Evolutionary conservation across 2,329 filamentous ascomycete genomes (phyloP), one percentile per base, ranked within the genome.

Genomic region (Didymella keratinophila): DNA sequence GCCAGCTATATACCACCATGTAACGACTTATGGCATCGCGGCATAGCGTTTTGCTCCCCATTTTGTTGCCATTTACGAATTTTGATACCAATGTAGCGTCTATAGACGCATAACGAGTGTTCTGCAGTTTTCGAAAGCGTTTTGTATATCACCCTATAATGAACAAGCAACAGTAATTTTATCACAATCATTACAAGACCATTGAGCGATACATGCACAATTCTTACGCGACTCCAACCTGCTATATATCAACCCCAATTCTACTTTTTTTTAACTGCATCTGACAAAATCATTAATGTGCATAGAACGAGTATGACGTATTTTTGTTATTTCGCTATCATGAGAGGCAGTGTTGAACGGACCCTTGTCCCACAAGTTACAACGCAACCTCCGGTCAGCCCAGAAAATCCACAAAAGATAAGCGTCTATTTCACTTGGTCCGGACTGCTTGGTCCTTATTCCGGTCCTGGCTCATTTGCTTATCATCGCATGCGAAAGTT

Each of bases 401-500:
- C 18, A 25, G 21, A 16, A 57, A 57, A 53, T 58, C 56, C 56
- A 58, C 56, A 53, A 58, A 58, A 58, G 56, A 58, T 58, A 58
- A 50, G 56, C 56, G 56, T 58, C 39, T 58, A 58, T 43, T 49
- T 34, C 10, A 43, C 44, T 44, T 49, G 49, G 49, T 58, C 37
- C 23, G 52, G 32, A 58, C 47, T 39, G 44, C 49, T 58, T 44
- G 49, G 49, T 44, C 36, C 36, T 18, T 39, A 9, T 16, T 25
- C 4, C 4, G 20, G 39, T 11, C 39, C 18, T 27, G 32, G 32
- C 49, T 25, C 21, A 5, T 4, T 18, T 27, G 45, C 56, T 52
- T 58, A 45, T 58, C 55, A n/a, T 4, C 12, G 5, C 50, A 18
- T 7, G 6, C 7, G 23, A 7, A 18, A 16, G 21, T n/a, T 28